Evolutionary conservation across 2,329 filamentous ascomycete genomes (phyloP), one percentile per base, ranked within the genome.

Genomic region (Colletotrichum plurivorum): DNA sequence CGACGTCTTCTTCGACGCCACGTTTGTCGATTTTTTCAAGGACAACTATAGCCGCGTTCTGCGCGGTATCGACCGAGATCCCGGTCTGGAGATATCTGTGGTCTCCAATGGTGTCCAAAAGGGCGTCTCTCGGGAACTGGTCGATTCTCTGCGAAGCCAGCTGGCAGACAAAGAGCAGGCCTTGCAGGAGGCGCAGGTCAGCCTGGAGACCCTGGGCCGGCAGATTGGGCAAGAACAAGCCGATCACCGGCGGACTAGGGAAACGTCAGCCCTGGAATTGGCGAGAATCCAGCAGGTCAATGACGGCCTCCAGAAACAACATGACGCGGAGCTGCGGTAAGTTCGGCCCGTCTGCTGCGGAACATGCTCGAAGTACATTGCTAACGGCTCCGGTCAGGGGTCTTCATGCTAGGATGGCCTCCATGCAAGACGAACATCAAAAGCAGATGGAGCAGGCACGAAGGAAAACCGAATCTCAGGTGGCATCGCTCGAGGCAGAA

Each of bases 1-100:
- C 1, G 91, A 95, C 58, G 93, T 97, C 1, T 97, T 90, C 77
- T 96, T 98, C 72, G 94, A 97, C 73, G 87, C 89, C 54, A 89
- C 89, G 0, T 98, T 98, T 79, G 90, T 99, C 63, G 93, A 98
- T 69, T 97, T 98, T 75, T 89, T 98, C 75, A 98, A 98, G 76
- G 95, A 98, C 76, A 97, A 97, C 77, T 98, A 97, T 77, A 95
- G 93, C 75, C 92, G 95, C 9, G 83, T 98, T 67, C 84, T 92
- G 46, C 90, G 94, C 71, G 93, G 94, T 15, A 93, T 99, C 74
- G 96, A 99, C 79, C 91, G 95, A 70, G 94, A 97, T 71, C 96
- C 96, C 0, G 94, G 92, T 1, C 84, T 97, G 70, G 96, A 99
- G 78, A 91, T 97, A 27, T 92, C 94, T 0, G 88, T 96, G 12